Conservation (phyloP, 2,329 filamentous ascomycete genomes). For the Sporothrix curviconia region DNA sequence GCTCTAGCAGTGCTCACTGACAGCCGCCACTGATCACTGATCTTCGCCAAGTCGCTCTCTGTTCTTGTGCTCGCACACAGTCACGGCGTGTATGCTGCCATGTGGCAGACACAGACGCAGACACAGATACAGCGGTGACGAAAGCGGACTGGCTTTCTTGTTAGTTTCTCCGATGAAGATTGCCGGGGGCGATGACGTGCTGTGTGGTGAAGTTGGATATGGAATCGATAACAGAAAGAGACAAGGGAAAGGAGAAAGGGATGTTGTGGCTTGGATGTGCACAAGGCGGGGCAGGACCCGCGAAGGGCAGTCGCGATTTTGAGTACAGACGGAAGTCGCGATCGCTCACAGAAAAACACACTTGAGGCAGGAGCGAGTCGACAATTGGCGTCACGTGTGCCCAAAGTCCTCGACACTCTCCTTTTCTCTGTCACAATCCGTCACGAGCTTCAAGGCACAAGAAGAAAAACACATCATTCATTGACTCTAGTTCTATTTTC, state of each 20-base stretch:
- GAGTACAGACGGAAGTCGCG: too few relatives aligned
- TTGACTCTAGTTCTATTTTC: background rate
- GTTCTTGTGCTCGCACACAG: background rate
- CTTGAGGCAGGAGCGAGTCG: too few relatives aligned
- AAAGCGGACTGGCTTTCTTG: background rate
- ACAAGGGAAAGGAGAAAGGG: too few relatives aligned
- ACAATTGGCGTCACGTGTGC: too few relatives aligned
- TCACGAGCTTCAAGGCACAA: too few relatives aligned
- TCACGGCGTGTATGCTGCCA: conserved; percentile 1
- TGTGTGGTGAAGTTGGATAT: background rate
- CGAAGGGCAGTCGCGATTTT: too few relatives aligned
- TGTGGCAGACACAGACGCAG: background rate
- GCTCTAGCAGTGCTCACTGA: background rate
- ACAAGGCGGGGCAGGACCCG: too few relatives aligned
- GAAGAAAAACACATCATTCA: background rate
- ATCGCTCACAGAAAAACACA: too few relatives aligned
- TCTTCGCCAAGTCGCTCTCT: background rate
- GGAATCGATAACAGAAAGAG: too few relatives aligned
- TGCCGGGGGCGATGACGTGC: background rate
- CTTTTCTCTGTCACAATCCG: too few relatives aligned
- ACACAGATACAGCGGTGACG: background rate
- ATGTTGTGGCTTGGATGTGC: background rate
- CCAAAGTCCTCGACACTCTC: too few relatives aligned
- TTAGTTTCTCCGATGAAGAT: background rate
- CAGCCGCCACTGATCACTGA: background rate